Conservation (phyloP, 805 yeast species). For the Tetrapisispora iriomotensis region DNA sequence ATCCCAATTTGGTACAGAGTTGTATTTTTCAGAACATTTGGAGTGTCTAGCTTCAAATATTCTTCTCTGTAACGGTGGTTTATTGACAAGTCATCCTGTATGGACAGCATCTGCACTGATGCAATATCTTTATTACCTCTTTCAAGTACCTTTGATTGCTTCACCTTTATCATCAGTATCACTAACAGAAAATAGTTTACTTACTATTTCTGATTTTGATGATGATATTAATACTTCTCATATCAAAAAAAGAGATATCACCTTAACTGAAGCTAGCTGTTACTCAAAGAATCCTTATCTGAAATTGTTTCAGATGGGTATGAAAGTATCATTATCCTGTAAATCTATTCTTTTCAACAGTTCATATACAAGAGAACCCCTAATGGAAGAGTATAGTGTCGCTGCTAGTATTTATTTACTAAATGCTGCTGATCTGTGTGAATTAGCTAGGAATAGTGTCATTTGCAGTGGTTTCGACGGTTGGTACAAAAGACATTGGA, state of each 20-base stretch:
- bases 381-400: slow-evolving; percentile 28
- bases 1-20: slow-evolving; percentile 20
- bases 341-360: slow-evolving; percentile 24
- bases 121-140: slow-evolving; percentile 20
- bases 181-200: slow-evolving; percentile 1
- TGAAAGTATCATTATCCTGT: slow-evolving; percentile 21
- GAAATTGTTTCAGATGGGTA: slow-evolving; percentile 23
- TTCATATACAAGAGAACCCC: slow-evolving; percentile 27
- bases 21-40: slow-evolving; percentile 19
- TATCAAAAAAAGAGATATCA: slow-evolving; percentile 14
- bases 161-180: slow-evolving; percentile 27
- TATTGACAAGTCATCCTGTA: slow-evolving; percentile 23
- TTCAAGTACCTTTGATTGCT: slow-evolving; percentile 23
- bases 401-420: slow-evolving; percentile 28
- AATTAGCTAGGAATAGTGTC: slow-evolving; percentile 24
- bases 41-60: slow-evolving; percentile 25
- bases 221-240: neutral
- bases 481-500: slow-evolving; percentile 27
- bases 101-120: slow-evolving; percentile 18
- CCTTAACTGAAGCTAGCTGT: slow-evolving; percentile 11
- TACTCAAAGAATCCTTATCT: slow-evolving; percentile 25
- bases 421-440: slow-evolving; percentile 27
- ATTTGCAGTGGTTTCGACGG: slow-evolving; percentile 25
- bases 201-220: neutral
- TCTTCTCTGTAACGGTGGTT: slow-evolving; percentile 24